Conservation (phyloP, 2,329 filamentous ascomycete genomes). For the Arthrobotrys iridis region DNA sequence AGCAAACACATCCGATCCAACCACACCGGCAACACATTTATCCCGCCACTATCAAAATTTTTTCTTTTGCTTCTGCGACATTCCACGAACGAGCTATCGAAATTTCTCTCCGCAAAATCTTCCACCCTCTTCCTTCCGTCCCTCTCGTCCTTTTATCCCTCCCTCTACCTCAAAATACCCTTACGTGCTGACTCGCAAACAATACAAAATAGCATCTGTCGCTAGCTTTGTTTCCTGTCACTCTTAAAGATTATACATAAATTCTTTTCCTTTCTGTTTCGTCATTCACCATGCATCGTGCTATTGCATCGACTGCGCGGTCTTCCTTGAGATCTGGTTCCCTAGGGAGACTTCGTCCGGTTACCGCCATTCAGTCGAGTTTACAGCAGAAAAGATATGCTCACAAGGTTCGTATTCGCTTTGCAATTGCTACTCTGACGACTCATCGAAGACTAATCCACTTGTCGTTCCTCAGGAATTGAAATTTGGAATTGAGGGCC, state of each 20-base stretch:
- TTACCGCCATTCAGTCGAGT: slow-evolving; percentile 71
- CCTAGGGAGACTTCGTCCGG: slow-evolving; percentile 65
- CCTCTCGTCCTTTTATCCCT: slow-evolving; percentile 57
- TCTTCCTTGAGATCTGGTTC: slow-evolving; percentile 70
- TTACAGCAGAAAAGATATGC: slow-evolving; percentile 91
- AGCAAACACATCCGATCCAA: slow-evolving; percentile 24
- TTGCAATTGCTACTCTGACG: slow-evolving; percentile 21
- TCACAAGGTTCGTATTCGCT: slow-evolving; percentile 79
- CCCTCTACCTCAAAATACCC: slow-evolving; percentile 54
- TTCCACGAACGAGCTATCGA: slow-evolving; percentile 56
- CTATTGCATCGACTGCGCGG: slow-evolving; percentile 81
- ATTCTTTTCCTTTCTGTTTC: slow-evolving; percentile 31
- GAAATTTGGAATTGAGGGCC: slow-evolving; percentile 96
- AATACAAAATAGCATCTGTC: slow-evolving; percentile 45
- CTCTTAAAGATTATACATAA: slow-evolving; percentile 34
- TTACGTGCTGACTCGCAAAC: slow-evolving; percentile 25
- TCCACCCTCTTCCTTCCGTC: slow-evolving; percentile 59
- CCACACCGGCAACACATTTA: slow-evolving; percentile 38
- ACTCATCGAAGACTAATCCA: slow-evolving; percentile 25
- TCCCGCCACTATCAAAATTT: slow-evolving; percentile 36
- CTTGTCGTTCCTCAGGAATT: slow-evolving; percentile 74
- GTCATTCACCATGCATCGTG: slow-evolving; percentile 85
- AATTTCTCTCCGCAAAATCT: slow-evolving; percentile 59
- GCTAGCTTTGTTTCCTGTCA: slow-evolving; percentile 23
- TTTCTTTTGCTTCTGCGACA: slow-evolving; percentile 55